A percentile compares a stretch with the other conserved stretches of the same genome.
Evolutionary conservation across 257 asterid species (phyloP).

Genomic region (Solanum tarapatanum): DNA sequence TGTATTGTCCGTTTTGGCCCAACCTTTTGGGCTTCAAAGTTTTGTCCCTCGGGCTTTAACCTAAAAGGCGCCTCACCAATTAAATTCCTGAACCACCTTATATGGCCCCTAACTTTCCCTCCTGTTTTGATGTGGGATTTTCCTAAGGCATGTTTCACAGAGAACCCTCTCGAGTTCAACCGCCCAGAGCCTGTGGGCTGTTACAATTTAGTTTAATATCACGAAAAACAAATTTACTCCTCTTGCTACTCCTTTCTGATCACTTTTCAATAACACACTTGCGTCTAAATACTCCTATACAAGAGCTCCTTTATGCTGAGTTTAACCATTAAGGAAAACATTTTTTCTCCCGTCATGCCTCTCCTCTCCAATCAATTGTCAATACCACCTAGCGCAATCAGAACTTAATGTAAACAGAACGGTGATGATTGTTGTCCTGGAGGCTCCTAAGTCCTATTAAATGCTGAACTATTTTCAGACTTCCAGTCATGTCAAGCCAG

Average conservation of each 20-base stretch:
- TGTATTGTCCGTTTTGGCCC: not conserved
- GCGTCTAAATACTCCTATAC: not conserved
- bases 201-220: not conserved
- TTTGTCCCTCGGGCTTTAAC: not conserved
- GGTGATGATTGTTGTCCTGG: not conserved
- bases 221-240: not conserved
- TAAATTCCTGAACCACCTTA: not conserved
- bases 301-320: not conserved
- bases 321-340: not conserved
- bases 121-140: not conserved
- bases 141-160: not conserved
- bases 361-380: not conserved
- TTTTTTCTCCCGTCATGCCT: not conserved
- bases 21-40: not conserved
- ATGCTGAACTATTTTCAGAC: not conserved
- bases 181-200: not conserved
- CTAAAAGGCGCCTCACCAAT: not conserved
- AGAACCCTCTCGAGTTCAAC: not conserved
- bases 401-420: not conserved
- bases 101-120: not conserved
- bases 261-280: not conserved
- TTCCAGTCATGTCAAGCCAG: not conserved
- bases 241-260: not conserved
- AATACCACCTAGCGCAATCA: not conserved
- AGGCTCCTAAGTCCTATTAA: not conserved